Conservation (phyloP, 257 asterid species). For the Solanum chilense region DNA sequence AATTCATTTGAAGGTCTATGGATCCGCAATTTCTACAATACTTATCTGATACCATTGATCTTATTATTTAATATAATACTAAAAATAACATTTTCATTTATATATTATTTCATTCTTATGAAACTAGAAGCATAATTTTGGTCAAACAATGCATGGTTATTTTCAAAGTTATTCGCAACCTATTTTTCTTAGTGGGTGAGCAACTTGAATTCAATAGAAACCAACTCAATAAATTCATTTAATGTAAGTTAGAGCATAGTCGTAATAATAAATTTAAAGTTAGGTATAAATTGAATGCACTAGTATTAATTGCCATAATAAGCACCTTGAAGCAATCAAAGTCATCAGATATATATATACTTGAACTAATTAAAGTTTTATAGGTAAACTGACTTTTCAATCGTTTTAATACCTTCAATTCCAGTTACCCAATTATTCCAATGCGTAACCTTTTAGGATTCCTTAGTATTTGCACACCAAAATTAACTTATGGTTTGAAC, state of each 20-base stretch:
- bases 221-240: not conserved
- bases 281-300: constrained; percentile 40
- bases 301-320: constrained; percentile 33
- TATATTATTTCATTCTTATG: not conserved
- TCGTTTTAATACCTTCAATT: not conserved
- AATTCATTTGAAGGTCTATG: not conserved
- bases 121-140: not conserved
- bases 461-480: not conserved
- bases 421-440: not conserved
- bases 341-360: not conserved
- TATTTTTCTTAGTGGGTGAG: not conserved
- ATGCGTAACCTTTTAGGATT: not conserved
- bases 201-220: not conserved
- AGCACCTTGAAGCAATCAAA: constrained; percentile 11
- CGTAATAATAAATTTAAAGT: constrained; percentile 15
- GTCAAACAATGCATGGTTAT: not conserved
- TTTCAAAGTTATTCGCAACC: not conserved
- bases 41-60: not conserved
- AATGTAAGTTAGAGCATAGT: not conserved
- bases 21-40: not conserved
- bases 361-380: not conserved
- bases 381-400: constrained; percentile 7
- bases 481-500: not conserved
- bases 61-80: not conserved
- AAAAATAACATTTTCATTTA: not conserved